A percentile compares a stretch with the other conserved stretches of the same genome.
Conservation (phyloP, 768 basidiomycete genomes). For the Hortiboletus flavorubellus region DNA sequence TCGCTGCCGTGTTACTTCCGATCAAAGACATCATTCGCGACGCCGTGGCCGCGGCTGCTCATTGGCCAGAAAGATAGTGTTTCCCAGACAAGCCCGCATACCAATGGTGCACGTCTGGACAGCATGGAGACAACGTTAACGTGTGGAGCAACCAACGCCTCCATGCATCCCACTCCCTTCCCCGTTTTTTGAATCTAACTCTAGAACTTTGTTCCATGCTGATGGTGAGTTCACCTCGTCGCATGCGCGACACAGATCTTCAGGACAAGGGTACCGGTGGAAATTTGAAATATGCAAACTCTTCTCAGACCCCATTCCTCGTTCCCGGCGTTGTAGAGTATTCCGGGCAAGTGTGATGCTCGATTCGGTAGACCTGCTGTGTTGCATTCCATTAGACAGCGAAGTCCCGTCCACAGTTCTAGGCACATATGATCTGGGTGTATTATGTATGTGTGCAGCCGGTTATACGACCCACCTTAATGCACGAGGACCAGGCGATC, state of each 20-base stretch:
- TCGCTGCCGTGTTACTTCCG: constrained; percentile 18
- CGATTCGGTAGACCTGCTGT: background rate
- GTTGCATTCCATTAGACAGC: background rate
- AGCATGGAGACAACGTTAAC: constrained; percentile 27
- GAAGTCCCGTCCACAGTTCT: background rate
- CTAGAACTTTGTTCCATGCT: constrained; percentile 14
- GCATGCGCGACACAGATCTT: constrained; percentile 19
- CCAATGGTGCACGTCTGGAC: constrained; percentile 6
- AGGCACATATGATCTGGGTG: background rate
- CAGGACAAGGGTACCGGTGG: background rate
- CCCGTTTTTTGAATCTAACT: constrained; percentile 1
- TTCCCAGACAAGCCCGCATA: constrained; percentile 15
- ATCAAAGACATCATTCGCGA: constrained; percentile 20
- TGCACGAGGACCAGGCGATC: constrained; percentile 26
- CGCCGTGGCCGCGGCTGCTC: background rate
- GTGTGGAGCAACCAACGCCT: constrained; percentile 15
- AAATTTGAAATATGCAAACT: constrained; percentile 35
- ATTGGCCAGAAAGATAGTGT: constrained; percentile 19
- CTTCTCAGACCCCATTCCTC: constrained; percentile 6
- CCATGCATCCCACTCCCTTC: constrained; percentile 1
- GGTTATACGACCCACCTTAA: constrained; percentile 28
- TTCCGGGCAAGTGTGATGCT: background rate
- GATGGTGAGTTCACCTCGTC: background rate
- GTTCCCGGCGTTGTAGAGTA: background rate
- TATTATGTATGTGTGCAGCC: constrained; percentile 19